phyloP scores from a whole-genome alignment of 768 basidiomycete species.

The Boletus fagicola region DNA sequence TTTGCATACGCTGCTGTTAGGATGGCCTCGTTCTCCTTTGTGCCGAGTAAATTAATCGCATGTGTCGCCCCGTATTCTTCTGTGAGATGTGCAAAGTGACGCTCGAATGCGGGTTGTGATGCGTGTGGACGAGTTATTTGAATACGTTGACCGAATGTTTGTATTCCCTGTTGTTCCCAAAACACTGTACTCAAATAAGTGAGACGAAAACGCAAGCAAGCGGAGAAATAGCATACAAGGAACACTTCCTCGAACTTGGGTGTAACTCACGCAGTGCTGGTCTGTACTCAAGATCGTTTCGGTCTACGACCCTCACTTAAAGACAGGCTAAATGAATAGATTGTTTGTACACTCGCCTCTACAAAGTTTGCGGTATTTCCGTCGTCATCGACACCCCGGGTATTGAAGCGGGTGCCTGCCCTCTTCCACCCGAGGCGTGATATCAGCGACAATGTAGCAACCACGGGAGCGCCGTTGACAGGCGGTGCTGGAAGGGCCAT shows the following conservation, averaged over 20 bases:
- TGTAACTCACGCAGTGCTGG: slow-evolving; percentile 86
- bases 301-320: slow-evolving; percentile 51
- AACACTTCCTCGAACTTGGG: slow-evolving; percentile 92
- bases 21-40: slow-evolving; percentile 87
- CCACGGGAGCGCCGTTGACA: slow-evolving; percentile 64
- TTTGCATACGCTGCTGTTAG: slow-evolving; percentile 80
- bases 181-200: slow-evolving; percentile 59
- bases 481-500: slow-evolving; percentile 77
- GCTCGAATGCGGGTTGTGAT: slow-evolving; percentile 95
- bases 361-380: slow-evolving; percentile 96
- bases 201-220: slow-evolving; percentile 6
- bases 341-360: slow-evolving; percentile 54
- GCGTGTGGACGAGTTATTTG: slow-evolving; percentile 95
- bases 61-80: slow-evolving; percentile 85
- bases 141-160: slow-evolving; percentile 91
- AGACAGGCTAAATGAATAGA: slow-evolving; percentile 2
- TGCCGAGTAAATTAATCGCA: slow-evolving; percentile 87
- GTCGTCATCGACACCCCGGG: slow-evolving; percentile 93
- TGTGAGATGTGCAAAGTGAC: slow-evolving; percentile 83
- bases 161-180: slow-evolving; percentile 97
- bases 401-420: slow-evolving; percentile 96
- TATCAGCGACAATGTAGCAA: slow-evolving; percentile 77
- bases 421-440: slow-evolving; percentile 91
- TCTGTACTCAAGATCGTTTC: slow-evolving; percentile 88
- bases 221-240: slow-evolving; percentile 60